A percentile compares a stretch with the other conserved stretches of the same genome.
Conservation (phyloP, 306 rosid genomes). For the cucumber (Cucumis sativus) region DNA sequence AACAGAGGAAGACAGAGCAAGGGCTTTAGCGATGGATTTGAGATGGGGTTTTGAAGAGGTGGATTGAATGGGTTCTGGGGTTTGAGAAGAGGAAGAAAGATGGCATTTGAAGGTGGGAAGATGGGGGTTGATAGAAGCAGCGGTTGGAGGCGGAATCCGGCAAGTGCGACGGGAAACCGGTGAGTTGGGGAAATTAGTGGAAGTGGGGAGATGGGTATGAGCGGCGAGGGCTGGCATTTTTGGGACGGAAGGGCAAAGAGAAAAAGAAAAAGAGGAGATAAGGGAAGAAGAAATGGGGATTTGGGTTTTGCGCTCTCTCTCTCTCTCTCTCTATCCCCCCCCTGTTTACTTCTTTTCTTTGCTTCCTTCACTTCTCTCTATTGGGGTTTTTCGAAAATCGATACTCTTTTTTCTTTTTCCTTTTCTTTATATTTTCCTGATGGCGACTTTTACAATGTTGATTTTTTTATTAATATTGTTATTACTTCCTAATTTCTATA, state of each 20-base stretch:
- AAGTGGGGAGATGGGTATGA: slow-evolving; percentile 28
- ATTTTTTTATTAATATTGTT: too few relatives aligned
- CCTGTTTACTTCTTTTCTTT: not conserved
- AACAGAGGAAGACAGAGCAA: slow-evolving; percentile 50
- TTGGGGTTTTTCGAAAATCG: too few relatives aligned
- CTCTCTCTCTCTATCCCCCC: too few relatives aligned
- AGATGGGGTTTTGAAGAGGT: slow-evolving; percentile 3
- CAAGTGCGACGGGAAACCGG: slow-evolving; percentile 10
- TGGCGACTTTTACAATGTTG: not conserved
- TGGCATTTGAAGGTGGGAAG: slow-evolving; percentile 21
- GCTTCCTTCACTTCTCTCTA: not conserved
- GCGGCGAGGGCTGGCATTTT: slow-evolving; percentile 48
- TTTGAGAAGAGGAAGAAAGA: slow-evolving; percentile 16
- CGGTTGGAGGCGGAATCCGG: slow-evolving; percentile 1
- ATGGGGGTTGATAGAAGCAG: slow-evolving; percentile 5
- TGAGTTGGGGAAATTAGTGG: slow-evolving; percentile 19
- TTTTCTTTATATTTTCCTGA: too few relatives aligned
- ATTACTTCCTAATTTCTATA: too few relatives aligned
- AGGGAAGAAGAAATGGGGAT: not conserved
- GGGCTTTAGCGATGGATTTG: slow-evolving; percentile 38
- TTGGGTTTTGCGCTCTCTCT: not conserved
- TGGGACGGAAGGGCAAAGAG: not conserved
- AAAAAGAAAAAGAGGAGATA: slow-evolving; percentile 14
- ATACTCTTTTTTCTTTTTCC: too few relatives aligned
- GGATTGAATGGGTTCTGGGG: slow-evolving; percentile 18